Percentiles rank a stretch among this genome's conserved stretches.
These are phyloP conservation scores for Xylaria telfairii DNA, from an alignment of 495 filamentous ascomycete genomes.

Conservation along the genomic window DNA sequence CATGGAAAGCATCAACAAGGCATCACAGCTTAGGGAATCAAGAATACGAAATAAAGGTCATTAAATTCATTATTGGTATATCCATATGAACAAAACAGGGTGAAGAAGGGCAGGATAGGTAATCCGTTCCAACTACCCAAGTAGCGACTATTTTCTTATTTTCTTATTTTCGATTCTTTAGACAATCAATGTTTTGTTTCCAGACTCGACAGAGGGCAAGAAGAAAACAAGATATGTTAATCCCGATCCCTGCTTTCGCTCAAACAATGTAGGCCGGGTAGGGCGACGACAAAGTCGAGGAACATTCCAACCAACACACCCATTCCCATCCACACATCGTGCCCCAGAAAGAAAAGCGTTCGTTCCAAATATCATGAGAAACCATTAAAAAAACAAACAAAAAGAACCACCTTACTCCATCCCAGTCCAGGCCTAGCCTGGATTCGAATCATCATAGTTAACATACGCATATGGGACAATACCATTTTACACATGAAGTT, in stretches of 20 bases:
- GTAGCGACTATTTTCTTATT: neutral
- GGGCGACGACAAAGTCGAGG: neutral
- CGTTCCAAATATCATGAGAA: neutral
- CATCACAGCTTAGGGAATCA: neutral
- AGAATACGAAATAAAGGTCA: conserved; percentile 2
- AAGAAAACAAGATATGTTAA: neutral
- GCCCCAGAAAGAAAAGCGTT: neutral
- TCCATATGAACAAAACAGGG: conserved; percentile 9
- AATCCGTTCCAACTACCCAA: neutral
- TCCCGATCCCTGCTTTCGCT: neutral
- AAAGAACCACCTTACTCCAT: conserved; percentile 12
- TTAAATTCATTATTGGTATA: conserved; percentile 24
- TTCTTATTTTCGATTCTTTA: neutral
- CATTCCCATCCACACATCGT: neutral
- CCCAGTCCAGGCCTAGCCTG: neutral
- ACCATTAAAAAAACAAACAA: neutral
- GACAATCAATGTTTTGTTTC: neutral
- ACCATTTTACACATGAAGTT: neutral
- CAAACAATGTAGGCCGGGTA: neutral
- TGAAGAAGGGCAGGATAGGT: neutral
- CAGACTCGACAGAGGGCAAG: neutral
- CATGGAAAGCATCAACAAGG: neutral
- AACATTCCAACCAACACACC: neutral
- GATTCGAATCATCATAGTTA: neutral
- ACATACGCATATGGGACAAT: neutral